phyloP scores from a whole-genome alignment of 257 asterid species.

The Solanum tacnaense region DNA sequence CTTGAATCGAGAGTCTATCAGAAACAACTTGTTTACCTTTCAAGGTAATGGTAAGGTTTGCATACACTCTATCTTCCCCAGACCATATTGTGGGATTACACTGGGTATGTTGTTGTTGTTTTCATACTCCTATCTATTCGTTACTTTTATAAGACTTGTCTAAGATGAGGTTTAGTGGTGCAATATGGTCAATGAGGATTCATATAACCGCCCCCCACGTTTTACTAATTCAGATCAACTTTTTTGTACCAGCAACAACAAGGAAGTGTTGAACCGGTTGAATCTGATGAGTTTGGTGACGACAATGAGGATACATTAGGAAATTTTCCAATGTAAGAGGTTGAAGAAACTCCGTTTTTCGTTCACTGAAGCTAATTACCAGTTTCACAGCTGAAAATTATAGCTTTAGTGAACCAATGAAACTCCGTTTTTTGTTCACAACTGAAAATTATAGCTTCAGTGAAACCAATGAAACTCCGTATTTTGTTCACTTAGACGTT shows the following conservation, averaged over 20 bases:
- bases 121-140: background rate
- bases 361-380: too few species aligned
- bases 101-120: too few species aligned
- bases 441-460: background rate
- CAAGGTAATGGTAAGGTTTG: background rate
- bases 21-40: background rate
- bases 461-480: background rate
- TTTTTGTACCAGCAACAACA: constrained; percentile 23
- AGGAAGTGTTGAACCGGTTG: constrained; percentile 40
- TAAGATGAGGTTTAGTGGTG: background rate
- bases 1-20: background rate
- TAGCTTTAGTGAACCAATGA: too few species aligned
- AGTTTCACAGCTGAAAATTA: background rate
- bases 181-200: background rate
- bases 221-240: background rate
- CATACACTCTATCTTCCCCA: background rate
- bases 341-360: background rate
- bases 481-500: background rate
- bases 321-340: constrained; percentile 43
- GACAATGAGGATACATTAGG: constrained; percentile 48
- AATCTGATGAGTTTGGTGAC: constrained; percentile 38
- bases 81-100: background rate
- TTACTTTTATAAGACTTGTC: background rate
- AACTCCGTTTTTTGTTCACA: too few species aligned
- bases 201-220: background rate